phyloP scores from a whole-genome alignment of 2,329 filamentous ascomycete species.

The Penicillium corylophilum region DNA sequence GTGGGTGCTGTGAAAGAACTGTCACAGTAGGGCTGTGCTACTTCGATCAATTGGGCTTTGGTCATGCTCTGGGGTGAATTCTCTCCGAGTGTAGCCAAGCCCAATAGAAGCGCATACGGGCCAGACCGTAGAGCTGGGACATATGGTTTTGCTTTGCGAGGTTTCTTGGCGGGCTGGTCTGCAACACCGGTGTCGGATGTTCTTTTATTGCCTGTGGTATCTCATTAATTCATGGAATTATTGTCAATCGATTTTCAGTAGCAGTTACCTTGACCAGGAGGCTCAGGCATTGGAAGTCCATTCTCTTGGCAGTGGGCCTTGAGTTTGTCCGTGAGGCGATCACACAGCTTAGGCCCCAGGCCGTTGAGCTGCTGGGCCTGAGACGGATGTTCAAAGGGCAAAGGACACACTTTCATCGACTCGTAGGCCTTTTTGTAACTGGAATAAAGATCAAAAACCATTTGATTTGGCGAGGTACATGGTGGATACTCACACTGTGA shows the following conservation, averaged over 20 bases:
- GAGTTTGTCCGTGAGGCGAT: slow-evolving; percentile 62
- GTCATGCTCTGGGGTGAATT: slow-evolving; percentile 59
- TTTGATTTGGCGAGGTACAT: neutral
- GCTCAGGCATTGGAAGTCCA: slow-evolving; percentile 66
- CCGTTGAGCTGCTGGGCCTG: slow-evolving; percentile 72
- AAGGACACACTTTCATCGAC: slow-evolving; percentile 72
- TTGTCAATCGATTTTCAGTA: neutral
- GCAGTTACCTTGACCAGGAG: slow-evolving; percentile 47
- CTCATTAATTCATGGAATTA: slow-evolving; percentile 9
- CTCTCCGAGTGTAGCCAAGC: slow-evolving; percentile 60
- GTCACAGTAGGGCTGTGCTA: slow-evolving; percentile 70
- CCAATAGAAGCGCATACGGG: slow-evolving; percentile 69
- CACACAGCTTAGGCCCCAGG: slow-evolving; percentile 70
- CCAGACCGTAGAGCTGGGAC: slow-evolving; percentile 72
- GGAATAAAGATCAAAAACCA: slow-evolving; percentile 6
- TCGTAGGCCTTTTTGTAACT: slow-evolving; percentile 75
- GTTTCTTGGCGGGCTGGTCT: slow-evolving; percentile 55
- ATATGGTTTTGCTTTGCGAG: slow-evolving; percentile 61
- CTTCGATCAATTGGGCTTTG: slow-evolving; percentile 66
- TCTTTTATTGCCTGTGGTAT: slow-evolving; percentile 27
- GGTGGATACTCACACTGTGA: slow-evolving; percentile 48
- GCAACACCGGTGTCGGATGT: slow-evolving; percentile 29
- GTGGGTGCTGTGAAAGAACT: slow-evolving; percentile 68
- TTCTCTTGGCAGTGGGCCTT: slow-evolving; percentile 62
- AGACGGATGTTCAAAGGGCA: slow-evolving; percentile 69